Evolutionary conservation across 495 filamentous ascomycete genomes (phyloP).

Genomic region (Xylona heveae): DNA sequence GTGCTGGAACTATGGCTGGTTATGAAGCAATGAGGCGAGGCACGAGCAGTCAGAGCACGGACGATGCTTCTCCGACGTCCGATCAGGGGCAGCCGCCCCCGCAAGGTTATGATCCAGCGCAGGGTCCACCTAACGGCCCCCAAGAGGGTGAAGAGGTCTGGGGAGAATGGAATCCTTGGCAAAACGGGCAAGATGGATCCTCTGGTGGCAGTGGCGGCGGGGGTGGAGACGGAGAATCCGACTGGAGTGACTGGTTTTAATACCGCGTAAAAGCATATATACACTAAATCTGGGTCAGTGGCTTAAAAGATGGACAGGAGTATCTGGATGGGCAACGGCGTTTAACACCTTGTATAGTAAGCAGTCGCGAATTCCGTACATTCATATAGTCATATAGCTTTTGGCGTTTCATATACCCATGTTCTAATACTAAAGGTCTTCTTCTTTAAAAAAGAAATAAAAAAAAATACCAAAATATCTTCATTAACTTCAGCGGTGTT

Average conservation of each 20-base stretch:
- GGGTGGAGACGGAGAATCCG: slow-evolving; percentile 13
- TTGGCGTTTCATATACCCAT: too few relatives aligned
- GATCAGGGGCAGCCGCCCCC: slow-evolving; percentile 7
- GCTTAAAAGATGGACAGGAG: too few relatives aligned
- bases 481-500: too few relatives aligned
- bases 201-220: slow-evolving; percentile 9
- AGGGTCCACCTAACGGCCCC: slow-evolving; percentile 7
- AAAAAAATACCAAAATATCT: too few relatives aligned
- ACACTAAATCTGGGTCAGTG: too few relatives aligned
- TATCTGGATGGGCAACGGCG: too few relatives aligned
- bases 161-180: slow-evolving; percentile 21
- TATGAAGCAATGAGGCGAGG: slow-evolving; percentile 43
- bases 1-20: slow-evolving; percentile 37
- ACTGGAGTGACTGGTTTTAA: slow-evolving; percentile 11
- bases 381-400: too few relatives aligned
- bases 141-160: slow-evolving; percentile 17
- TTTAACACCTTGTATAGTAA: too few relatives aligned
- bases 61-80: slow-evolving; percentile 8
- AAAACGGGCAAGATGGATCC: slow-evolving; percentile 1
- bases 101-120: slow-evolving; percentile 7
- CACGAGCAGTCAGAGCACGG: slow-evolving; percentile 5
- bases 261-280: too few relatives aligned
- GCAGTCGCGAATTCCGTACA: too few relatives aligned
- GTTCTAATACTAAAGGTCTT: too few relatives aligned
- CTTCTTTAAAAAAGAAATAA: too few relatives aligned